Conservation (phyloP, 2,329 filamentous ascomycete species). For the Aspergillus luchuensis region DNA sequence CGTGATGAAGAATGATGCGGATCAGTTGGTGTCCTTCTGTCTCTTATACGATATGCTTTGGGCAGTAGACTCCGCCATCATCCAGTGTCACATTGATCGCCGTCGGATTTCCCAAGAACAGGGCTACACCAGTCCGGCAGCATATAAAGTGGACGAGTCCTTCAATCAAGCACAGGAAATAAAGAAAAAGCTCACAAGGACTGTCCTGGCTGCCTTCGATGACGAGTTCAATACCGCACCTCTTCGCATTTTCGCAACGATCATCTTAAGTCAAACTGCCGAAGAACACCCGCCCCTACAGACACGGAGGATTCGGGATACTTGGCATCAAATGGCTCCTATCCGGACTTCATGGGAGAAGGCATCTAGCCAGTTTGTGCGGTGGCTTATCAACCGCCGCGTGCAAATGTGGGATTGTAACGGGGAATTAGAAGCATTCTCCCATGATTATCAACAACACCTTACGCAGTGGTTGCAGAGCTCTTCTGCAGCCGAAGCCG, state of each 20-base stretch:
- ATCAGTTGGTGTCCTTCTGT: conserved; percentile 37
- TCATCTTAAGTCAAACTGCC: conserved; percentile 23
- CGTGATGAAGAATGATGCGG: conserved; percentile 20
- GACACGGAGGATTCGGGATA: conserved; percentile 24
- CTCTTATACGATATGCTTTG: conserved; percentile 38
- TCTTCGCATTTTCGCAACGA: conserved; percentile 24
- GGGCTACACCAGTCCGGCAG: conserved; percentile 18
- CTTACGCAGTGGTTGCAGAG: conserved; percentile 35
- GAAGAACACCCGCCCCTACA: conserved; percentile 22
- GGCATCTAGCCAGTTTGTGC: conserved; percentile 22
- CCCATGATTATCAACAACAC: conserved; percentile 29
- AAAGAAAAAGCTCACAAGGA: conserved; percentile 23
- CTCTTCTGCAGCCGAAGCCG: conserved; percentile 17
- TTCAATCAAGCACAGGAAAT: conserved; percentile 22
- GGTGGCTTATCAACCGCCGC: conserved; percentile 30
- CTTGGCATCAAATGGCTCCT: conserved; percentile 19
- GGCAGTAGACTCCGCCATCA: conserved; percentile 37
- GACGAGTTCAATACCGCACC: conserved; percentile 22
- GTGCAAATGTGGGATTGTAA: conserved; percentile 32
- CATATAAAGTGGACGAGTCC: conserved; percentile 21
- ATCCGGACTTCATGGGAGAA: conserved; percentile 21
- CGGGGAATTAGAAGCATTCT: conserved; percentile 27
- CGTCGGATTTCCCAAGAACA: conserved; percentile 27
- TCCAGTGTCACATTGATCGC: conserved; percentile 39
- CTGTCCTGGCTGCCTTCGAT: conserved; percentile 26